A percentile compares a stretch with the other conserved stretches of the same genome.
phyloP scores from a whole-genome alignment of 176 grass and related monocot species.

The Phoenix roebelenii region DNA sequence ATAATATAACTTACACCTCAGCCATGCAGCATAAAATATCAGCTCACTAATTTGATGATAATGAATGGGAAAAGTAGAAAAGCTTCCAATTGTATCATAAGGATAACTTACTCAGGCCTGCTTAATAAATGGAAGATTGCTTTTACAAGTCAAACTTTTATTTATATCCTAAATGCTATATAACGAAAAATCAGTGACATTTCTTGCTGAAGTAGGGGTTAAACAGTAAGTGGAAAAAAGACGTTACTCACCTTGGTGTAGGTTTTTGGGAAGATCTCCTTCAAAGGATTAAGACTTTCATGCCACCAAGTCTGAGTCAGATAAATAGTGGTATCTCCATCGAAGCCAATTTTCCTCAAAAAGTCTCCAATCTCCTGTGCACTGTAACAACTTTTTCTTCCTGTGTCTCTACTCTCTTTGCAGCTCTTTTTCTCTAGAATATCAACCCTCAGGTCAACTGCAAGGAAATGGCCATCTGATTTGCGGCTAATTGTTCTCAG shows the following conservation, averaged over 20 bases:
- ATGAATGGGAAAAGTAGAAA: too few species aligned
- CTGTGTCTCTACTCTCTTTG: conserved; percentile 26
- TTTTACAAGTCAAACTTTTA: too few species aligned
- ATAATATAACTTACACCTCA: too few species aligned
- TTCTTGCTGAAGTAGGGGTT: too few species aligned
- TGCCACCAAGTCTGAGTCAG: conserved; percentile 76
- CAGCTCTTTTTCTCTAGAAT: conserved; percentile 70
- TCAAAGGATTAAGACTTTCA: conserved; percentile 47
- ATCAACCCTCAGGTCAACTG: conserved; percentile 51
- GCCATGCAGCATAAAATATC: too few species aligned
- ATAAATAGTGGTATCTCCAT: conserved; percentile 57
- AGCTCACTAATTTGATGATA: too few species aligned
- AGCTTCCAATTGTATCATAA: too few species aligned
- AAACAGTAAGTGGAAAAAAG: background rate
- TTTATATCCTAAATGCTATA: too few species aligned
- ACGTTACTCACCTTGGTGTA: conserved; percentile 64
- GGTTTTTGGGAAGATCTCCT: conserved; percentile 58
- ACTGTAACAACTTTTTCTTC: conserved; percentile 65
- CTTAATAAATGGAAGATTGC: too few species aligned
- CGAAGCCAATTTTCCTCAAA: conserved; percentile 54
- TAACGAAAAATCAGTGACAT: too few species aligned
- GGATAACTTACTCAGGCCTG: too few species aligned
- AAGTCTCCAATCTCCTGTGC: conserved; percentile 57
- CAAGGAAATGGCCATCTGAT: conserved; percentile 39
- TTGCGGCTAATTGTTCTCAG: conserved; percentile 60